Conservation (phyloP, 129 eudicot genomes). For the Chrysanthemum makinoi region DNA sequence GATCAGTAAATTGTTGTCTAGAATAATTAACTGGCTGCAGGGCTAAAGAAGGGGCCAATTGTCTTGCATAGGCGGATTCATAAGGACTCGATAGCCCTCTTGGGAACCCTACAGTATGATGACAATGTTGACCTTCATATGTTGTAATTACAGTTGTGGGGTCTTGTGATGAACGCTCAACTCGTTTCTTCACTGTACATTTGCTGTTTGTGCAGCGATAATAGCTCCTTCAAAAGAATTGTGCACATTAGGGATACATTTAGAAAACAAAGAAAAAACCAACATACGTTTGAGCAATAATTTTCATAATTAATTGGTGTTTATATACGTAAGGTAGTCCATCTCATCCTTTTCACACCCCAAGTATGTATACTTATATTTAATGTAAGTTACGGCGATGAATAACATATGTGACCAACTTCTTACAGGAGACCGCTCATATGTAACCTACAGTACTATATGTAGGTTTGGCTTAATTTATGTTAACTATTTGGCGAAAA, state of each 20-base stretch:
- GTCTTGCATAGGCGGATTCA: conserved; percentile 45
- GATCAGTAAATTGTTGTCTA: conserved; percentile 26
- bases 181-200: conserved; percentile 92
- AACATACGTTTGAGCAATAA: not conserved
- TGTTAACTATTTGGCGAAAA: too few species aligned
- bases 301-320: not conserved
- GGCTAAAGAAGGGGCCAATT: conserved; percentile 27
- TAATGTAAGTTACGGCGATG: too few species aligned
- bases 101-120: conserved; percentile 73
- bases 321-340: not conserved
- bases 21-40: conserved; percentile 26
- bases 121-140: conserved; percentile 94
- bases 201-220: conserved; percentile 86
- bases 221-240: conserved; percentile 61
- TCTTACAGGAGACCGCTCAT: too few species aligned
- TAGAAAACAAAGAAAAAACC: not conserved
- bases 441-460: too few species aligned
- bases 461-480: too few species aligned
- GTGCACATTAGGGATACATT: not conserved
- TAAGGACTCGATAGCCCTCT: conserved; percentile 39
- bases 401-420: too few species aligned
- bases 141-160: conserved; percentile 86
- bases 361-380: too few species aligned
- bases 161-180: conserved; percentile 78
- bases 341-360: not conserved